phyloP scores from a whole-genome alignment of 2,329 filamentous ascomycete species.

The Pleurostoma richardsiae region DNA sequence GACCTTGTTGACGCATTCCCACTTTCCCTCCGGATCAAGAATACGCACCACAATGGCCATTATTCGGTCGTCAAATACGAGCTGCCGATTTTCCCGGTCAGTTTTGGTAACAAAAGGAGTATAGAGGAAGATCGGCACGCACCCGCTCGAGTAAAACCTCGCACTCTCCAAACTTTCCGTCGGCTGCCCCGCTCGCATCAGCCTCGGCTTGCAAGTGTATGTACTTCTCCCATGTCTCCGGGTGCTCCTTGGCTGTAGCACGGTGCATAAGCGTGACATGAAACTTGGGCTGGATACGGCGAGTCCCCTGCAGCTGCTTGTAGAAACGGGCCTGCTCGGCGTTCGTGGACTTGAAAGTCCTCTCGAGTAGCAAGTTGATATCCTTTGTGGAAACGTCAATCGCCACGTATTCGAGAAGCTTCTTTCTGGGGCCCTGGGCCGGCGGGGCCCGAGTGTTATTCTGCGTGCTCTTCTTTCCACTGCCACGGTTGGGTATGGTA shows the following conservation, averaged over 20 bases:
- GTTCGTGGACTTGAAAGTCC: slow-evolving; percentile 56
- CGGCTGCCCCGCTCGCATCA: slow-evolving; percentile 28
- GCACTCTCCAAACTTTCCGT: slow-evolving; percentile 57
- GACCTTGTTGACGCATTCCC: slow-evolving; percentile 70
- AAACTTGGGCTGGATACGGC: slow-evolving; percentile 78
- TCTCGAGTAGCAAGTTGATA: slow-evolving; percentile 55
- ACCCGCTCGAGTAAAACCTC: slow-evolving; percentile 59
- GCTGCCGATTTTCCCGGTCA: slow-evolving; percentile 19
- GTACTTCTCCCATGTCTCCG: slow-evolving; percentile 74
- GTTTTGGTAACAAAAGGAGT: slow-evolving; percentile 22
- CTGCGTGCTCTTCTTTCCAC: slow-evolving; percentile 37
- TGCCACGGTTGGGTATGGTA: slow-evolving; percentile 57
- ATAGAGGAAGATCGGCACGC: slow-evolving; percentile 13
- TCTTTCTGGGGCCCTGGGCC: slow-evolving; percentile 25
- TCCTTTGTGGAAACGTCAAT: slow-evolving; percentile 38
- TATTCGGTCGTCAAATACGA: slow-evolving; percentile 80
- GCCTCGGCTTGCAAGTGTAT: slow-evolving; percentile 47
- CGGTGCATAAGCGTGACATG: slow-evolving; percentile 94
- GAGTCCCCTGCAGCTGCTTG: slow-evolving; percentile 64
- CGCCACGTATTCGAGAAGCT: slow-evolving; percentile 52
- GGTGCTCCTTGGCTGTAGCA: slow-evolving; percentile 52
- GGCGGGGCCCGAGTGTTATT: slow-evolving; percentile 26
- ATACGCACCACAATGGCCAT: slow-evolving; percentile 89
- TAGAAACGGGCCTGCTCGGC: slow-evolving; percentile 63
- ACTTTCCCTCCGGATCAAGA: slow-evolving; percentile 47